These are phyloP conservation scores for Lentinula raphanica DNA, from an alignment of 768 basidiomycete species.

Conservation along the genomic window DNA sequence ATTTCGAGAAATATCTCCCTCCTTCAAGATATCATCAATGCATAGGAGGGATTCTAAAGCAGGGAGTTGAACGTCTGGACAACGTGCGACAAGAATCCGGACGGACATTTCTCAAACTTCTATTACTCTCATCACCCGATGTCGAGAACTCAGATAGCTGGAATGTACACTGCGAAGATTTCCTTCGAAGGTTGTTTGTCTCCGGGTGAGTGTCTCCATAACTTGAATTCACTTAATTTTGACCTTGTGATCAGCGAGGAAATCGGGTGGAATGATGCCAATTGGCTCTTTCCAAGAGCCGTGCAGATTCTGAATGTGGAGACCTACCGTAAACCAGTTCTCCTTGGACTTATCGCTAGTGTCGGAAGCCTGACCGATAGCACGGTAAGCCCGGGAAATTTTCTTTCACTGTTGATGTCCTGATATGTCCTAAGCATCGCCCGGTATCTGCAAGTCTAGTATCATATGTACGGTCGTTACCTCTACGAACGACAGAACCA, in stretches of 20 bases:
- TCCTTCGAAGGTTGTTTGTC: constrained; percentile 51
- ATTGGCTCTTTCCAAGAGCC: constrained; percentile 70
- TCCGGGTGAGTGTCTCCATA: constrained; percentile 29
- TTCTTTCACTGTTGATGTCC: constrained; percentile 9
- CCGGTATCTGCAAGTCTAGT: constrained; percentile 59
- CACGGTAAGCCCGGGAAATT: constrained; percentile 51
- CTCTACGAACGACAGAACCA: constrained; percentile 26
- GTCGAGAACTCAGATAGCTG: constrained; percentile 38
- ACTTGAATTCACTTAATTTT: not conserved
- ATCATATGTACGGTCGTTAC: constrained; percentile 49
- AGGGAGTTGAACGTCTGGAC: constrained; percentile 87
- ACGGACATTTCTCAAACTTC: constrained; percentile 46
- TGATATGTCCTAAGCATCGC: constrained; percentile 50
- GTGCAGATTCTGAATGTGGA: constrained; percentile 59
- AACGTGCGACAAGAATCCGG: constrained; percentile 84
- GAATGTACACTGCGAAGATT: constrained; percentile 41
- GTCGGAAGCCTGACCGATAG: constrained; percentile 81
- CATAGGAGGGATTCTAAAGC: constrained; percentile 73
- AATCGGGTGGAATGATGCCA: constrained; percentile 64
- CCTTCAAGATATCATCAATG: constrained; percentile 48
- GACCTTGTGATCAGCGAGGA: constrained; percentile 17
- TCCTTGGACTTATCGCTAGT: constrained; percentile 73
- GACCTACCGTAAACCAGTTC: constrained; percentile 55
- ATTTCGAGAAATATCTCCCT: constrained; percentile 58
- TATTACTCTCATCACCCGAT: constrained; percentile 41